Conservation (phyloP, 108 stramenopile genomes). For the Conticribra guillardii region DNA sequence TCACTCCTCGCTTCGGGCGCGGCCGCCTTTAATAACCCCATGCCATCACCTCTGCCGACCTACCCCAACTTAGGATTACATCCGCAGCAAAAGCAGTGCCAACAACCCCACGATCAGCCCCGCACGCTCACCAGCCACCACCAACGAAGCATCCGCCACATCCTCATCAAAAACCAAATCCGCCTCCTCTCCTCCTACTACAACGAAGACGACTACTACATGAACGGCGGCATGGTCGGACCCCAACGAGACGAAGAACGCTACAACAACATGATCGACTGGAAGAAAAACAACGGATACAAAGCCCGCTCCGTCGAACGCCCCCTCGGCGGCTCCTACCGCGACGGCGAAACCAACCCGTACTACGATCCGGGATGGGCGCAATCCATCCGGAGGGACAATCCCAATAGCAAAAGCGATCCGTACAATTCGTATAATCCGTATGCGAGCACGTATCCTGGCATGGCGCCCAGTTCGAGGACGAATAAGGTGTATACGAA, state of each 20-base stretch:
- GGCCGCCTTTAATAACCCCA: too few species aligned
- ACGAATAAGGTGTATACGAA: slow-evolving; percentile 33
- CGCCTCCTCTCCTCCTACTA: too few species aligned
- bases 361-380: slow-evolving; percentile 52
- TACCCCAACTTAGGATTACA: too few species aligned
- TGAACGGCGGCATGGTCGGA: too few species aligned
- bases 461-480: slow-evolving; percentile 12
- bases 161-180: too few species aligned
- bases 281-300: slow-evolving; percentile 18
- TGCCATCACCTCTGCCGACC: too few species aligned
- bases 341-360: slow-evolving; percentile 27
- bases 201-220: too few species aligned
- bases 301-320: slow-evolving; percentile 4
- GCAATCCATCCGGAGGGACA: slow-evolving; percentile 31
- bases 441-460: slow-evolving; percentile 20
- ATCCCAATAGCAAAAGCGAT: slow-evolving; percentile 22
- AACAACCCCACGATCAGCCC: too few species aligned
- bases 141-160: too few species aligned
- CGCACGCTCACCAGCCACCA: too few species aligned
- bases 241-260: neutral
- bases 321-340: slow-evolving; percentile 25
- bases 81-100: too few species aligned
- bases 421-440: slow-evolving; percentile 12
- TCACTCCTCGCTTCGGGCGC: too few species aligned
- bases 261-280: neutral